These are phyloP conservation scores for Lentinula novae-zelandiae DNA, from an alignment of 1,284 basidiomycete species.

Conservation along the genomic window DNA sequence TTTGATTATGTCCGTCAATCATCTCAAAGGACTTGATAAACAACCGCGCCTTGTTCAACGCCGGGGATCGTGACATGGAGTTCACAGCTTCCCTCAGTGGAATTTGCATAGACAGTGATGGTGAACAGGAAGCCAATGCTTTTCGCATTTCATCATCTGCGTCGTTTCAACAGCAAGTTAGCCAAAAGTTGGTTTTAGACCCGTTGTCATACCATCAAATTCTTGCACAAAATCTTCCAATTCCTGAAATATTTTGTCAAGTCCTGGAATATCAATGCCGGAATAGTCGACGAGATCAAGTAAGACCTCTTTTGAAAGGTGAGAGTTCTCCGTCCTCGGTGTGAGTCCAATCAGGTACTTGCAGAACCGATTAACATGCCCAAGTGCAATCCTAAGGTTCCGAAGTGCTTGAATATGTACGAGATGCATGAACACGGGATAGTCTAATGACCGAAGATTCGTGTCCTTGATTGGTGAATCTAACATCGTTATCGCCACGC, in stretches of 20 bases:
- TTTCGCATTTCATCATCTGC: conserved; percentile 47
- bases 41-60: conserved; percentile 58
- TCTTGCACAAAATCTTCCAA: conserved; percentile 28
- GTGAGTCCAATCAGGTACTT: conserved; percentile 45
- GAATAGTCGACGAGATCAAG: conserved; percentile 59
- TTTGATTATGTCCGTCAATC: conserved; percentile 49
- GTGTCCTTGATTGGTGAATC: neutral
- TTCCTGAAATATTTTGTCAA: conserved; percentile 44
- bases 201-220: conserved; percentile 26
- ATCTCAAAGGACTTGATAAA: conserved; percentile 70
- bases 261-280: conserved; percentile 51
- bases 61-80: conserved; percentile 41
- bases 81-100: conserved; percentile 40
- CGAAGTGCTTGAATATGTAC: conserved; percentile 56
- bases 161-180: neutral
- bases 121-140: conserved; percentile 53
- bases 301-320: conserved; percentile 59
- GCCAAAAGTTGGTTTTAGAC: neutral
- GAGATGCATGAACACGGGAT: conserved; percentile 52
- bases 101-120: conserved; percentile 38
- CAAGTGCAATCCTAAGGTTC: conserved; percentile 43
- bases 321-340: conserved; percentile 53
- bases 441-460: conserved; percentile 5
- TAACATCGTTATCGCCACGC: conserved; percentile 17
- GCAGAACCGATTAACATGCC: conserved; percentile 56